Base-by-base conservation (phyloP, 1,284 basidiomycete species). In the Pterula multifida region DNA sequence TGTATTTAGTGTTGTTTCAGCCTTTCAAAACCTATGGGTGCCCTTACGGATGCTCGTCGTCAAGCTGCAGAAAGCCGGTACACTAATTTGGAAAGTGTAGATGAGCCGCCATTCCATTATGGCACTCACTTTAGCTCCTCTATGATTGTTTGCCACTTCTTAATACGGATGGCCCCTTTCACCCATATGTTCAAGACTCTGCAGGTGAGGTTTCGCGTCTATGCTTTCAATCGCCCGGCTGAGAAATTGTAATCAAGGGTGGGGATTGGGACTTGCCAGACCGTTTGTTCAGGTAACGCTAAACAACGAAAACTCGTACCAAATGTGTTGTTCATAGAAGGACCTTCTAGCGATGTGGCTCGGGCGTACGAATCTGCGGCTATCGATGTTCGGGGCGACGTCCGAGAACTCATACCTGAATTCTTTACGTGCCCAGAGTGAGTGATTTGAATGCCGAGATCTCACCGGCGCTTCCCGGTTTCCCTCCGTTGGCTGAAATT, bases 261-360 rank as follows among this genome's bases (percentile, higher is more conserved):
- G 91, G 93, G n/a, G 86, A 87, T 58, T 97, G 93, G 79, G 94
- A 97, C 68, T 68, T 96, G n/a, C 91, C 94, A 0, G 93, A 97
- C 68, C 76, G 94, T 22, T 68, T 96, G 12, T 98, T 98, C 65
- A 82, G 77, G 72, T 90, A 56, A 22, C n/a, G n/a, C n/a, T n/a
- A n/a, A n/a, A n/a, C n/a, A n/a, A n/a, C n/a, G n/a, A 68, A 42
- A 19, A 22, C 39, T 52, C 13, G 9, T 11, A 3, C 26, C 19
- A 19, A n/a, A 49, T 39, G 13, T 42, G 9, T 32, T 19, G 24
- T 4, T 1, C 19, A 35, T 49, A n/a, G 6, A 6, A 1, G 26
- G 22, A 24, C 25, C 42, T 36, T 52, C 17, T 17, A 89, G 83
- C 55, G 81, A 90, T 55, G 68, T 94, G 13, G 71, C 77, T 28